Base-by-base conservation (phyloP, 208 protist genomes). In the Crithidia sp. region DNA sequence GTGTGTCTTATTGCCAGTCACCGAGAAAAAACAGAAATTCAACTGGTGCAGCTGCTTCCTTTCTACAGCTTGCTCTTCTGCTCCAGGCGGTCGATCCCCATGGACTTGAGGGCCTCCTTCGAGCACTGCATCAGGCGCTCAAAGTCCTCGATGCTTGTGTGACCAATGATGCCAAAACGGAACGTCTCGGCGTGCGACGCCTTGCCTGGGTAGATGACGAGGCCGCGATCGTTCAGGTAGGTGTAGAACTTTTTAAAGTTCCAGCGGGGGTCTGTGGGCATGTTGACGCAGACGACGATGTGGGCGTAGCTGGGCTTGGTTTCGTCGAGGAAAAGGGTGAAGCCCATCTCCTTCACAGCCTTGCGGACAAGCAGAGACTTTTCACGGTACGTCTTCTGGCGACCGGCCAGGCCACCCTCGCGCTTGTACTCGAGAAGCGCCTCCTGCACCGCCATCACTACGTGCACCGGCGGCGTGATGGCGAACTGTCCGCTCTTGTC, bases 241-340 rank as follows among this genome's bases (percentile, higher is more conserved):
- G 67, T 81, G 79, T 94, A 94, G 77, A 96, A 97, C 78, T 87
- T 88, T 55, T 93, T 90, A 76, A 97, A 97, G 82, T 91, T 85
- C 81, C 89, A 97, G 49, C 84, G 82, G 12, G 83, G 71, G 60
- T 94, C 83, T 5, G 74, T 86, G 7, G 91, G 93, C 84, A 92
- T 95, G 67, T 92, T 84, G 12, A 95, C 85, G 49, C 91, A 93
- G 4, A 94, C 88, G 28, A 95, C 92, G 57, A 97, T 84, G 77
- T 93, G 66, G 28, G 86, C 93, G 60, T 88, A 90, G 47, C 82
- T 83, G 6, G 88, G 85, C 40, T 78, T 74, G 14, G 56, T 77
- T 52, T 93, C 85, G 13, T 88, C 71, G 43, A 95, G 60, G 67
- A 92, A 95, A 28, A 90, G 74, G 14, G 77, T 81, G 59, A 96